Evolutionary conservation across 805 yeast genomes (phyloP).

Genomic region (Komagataella pseudopastoris): DNA sequence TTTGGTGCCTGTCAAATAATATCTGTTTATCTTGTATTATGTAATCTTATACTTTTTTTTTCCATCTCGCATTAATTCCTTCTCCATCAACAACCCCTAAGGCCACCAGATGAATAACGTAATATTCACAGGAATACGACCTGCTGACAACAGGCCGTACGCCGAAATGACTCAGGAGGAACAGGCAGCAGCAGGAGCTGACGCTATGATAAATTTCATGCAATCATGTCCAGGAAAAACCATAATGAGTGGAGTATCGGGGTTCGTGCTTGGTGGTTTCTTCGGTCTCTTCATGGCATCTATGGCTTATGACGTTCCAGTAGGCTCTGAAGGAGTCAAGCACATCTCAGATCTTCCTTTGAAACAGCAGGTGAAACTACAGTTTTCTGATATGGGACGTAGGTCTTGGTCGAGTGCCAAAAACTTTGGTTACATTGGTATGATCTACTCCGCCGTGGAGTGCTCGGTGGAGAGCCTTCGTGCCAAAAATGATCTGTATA

Average conservation of each 20-base stretch:
- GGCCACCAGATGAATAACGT: not conserved
- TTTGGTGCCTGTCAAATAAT: not conserved
- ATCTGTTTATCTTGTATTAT: not conserved
- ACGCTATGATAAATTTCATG: constrained; percentile 72
- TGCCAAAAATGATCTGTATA: constrained; percentile 85
- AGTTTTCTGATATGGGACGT: constrained; percentile 83
- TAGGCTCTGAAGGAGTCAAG: constrained; percentile 31
- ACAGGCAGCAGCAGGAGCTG: constrained; percentile 85
- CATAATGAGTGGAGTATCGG: constrained; percentile 82
- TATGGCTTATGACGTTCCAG: constrained; percentile 75
- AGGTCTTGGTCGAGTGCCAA: constrained; percentile 84
- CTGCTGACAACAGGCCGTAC: constrained; percentile 25
- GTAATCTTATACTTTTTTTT: not conserved
- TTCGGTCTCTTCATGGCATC: constrained; percentile 92
- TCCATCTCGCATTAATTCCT: not conserved
- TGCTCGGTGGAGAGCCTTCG: constrained; percentile 76
- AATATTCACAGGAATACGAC: not conserved
- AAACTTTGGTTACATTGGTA: constrained; percentile 87
- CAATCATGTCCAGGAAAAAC: constrained; percentile 93
- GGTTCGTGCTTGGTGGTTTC: constrained; percentile 89
- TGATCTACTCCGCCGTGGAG: constrained; percentile 85
- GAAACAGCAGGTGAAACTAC: constrained; percentile 83
- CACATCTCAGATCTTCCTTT: constrained; percentile 77
- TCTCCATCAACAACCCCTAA: not conserved
- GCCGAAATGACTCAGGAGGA: constrained; percentile 80